A percentile compares a stretch with the other conserved stretches of the same genome.
Evolutionary conservation across 2,329 filamentous ascomycete species (phyloP).

Genomic region (Cercospora janseana): DNA sequence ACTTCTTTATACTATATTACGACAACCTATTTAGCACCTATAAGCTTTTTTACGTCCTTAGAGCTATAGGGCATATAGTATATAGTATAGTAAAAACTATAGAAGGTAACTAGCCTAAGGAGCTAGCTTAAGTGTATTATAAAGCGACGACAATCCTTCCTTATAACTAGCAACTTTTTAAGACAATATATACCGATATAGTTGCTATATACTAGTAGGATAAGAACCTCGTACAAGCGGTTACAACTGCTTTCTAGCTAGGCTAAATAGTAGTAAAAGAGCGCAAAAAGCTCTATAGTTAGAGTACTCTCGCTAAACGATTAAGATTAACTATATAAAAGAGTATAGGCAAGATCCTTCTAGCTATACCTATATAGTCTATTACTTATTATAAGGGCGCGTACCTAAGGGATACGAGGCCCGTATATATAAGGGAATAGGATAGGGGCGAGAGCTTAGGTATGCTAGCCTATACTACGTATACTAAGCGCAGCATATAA

Average conservation of each 20-base stretch:
- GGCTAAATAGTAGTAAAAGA: neutral
- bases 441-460: too few species aligned
- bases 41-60: too few species aligned
- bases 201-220: slow-evolving; percentile 1
- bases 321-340: neutral
- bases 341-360: neutral
- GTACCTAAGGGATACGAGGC: too few species aligned
- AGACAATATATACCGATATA: neutral
- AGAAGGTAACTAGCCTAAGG: too few species aligned
- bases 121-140: neutral
- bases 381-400: too few species aligned
- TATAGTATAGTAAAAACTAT: too few species aligned
- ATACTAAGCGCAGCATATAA: too few species aligned
- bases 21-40: too few species aligned
- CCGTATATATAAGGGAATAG: too few species aligned
- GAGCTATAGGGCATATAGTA: too few species aligned
- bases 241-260: neutral
- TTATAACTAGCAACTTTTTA: slow-evolving; percentile 5
- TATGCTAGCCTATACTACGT: too few species aligned
- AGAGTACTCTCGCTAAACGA: neutral
- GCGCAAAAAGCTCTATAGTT: neutral
- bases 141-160: slow-evolving; percentile 3
- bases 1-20: too few species aligned
- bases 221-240: slow-evolving; percentile 4
- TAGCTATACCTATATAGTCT: neutral